These are phyloP conservation scores for Pyricularia sp. DNA, from an alignment of 2,329 filamentous ascomycete genomes.

Conservation along the genomic window DNA sequence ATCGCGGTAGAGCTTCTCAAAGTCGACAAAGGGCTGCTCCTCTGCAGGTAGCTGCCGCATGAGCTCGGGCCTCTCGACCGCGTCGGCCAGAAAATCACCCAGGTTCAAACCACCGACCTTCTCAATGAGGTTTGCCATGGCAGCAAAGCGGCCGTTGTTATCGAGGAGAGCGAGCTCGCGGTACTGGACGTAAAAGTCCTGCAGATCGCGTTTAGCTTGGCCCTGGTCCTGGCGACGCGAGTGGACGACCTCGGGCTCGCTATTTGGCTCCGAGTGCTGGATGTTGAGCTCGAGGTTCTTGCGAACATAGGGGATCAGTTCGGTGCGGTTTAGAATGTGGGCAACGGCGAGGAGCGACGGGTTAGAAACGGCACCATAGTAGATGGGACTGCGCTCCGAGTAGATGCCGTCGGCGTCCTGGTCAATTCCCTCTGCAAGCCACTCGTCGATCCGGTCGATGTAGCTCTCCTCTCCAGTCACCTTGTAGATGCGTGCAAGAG, in stretches of 20 bases:
- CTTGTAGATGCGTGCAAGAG: conserved; percentile 1
- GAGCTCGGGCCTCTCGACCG: neutral
- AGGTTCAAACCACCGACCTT: neutral
- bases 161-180: conserved; percentile 2
- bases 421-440: conserved; percentile 4
- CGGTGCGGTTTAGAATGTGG: neutral
- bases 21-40: conserved; percentile 2
- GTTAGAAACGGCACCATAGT: neutral
- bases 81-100: neutral
- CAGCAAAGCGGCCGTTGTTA: conserved; percentile 2
- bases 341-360: neutral
- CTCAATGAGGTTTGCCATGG: conserved; percentile 1
- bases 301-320: neutral
- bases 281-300: conserved; percentile 3
- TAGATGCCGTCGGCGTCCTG: conserved; percentile 3
- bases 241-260: conserved; percentile 13
- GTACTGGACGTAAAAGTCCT: conserved; percentile 2
- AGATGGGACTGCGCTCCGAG: conserved; percentile 3
- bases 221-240: conserved; percentile 3
- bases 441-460: neutral
- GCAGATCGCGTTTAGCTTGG: neutral
- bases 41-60: neutral
- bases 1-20: conserved; percentile 1
- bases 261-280: conserved; percentile 11
- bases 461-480: conserved; percentile 1